Base-by-base conservation (phyloP, 73 alveolate species). In the Paramecium tetraurelia region DNA sequence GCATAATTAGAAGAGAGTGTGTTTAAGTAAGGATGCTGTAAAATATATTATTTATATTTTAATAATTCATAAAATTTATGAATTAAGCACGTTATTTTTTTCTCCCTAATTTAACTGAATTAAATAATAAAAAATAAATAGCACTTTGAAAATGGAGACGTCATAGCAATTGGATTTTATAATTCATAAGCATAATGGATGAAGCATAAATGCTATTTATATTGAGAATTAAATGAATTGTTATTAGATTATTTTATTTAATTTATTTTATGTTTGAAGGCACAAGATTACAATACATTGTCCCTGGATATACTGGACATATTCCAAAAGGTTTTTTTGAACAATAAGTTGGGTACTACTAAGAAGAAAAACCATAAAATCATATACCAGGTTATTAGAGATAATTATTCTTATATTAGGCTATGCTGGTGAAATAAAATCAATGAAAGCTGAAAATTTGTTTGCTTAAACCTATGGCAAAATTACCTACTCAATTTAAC, bases 251-350 rank as follows among this genome's bases (percentile, higher is more conserved):
- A 40, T 40, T 40, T 40, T 89, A 31, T 12, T 71, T 36, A 36
- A 86, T 58, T 58, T 63, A 24, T 58, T 36, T 58, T 43, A 89
- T 89, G 94, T 89, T 89, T 71, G 94, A 89, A 89, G 94, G 94
- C 69, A 89, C 94, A 11, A 41, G 94, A 89, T 71, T 89, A 29
- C 40, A 77, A 31, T 89, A 89, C 21, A 83, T 89, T 8, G 94
- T 89, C 16, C 94, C 94, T 2, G 94, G 94, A 38, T 89, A 89
- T 58, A 89, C 94, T 59, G 94, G 94, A 36, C 87, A 89, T 46
- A 69, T 46, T 24, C 72, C 86, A 0, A 86, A 87, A 43, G 46
- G 46, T 7, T 57, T 53, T 21, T 87, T 87, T 12, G 77, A 80
- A 41, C 14, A 80, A 21, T 6, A 80, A 80, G 90, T 33, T 31